phyloP scores from a whole-genome alignment of 148 eudicot species.

The Amaranthus hypochondriacus region DNA sequence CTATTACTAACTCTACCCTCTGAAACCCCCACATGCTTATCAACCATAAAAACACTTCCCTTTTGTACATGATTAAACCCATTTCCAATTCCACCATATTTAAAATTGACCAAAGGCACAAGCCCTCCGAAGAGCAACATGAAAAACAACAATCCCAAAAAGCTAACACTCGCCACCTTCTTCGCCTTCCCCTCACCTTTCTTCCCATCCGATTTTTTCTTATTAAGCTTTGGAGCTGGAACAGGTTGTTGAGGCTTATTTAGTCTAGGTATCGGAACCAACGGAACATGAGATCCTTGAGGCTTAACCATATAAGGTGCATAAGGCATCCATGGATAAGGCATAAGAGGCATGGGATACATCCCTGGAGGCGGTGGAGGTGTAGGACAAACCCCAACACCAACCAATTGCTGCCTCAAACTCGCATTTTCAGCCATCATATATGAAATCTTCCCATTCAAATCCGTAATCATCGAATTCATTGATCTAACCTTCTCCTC shows the following conservation, averaged over 20 bases:
- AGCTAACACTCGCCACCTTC: conserved; percentile 91
- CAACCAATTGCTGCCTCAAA: conserved; percentile 57
- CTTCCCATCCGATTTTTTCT: conserved; percentile 51
- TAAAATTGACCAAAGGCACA: conserved; percentile 67
- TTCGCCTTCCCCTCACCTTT: conserved; percentile 62
- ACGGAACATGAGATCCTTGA: conserved; percentile 76
- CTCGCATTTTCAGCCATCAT: conserved; percentile 70
- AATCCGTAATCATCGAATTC: conserved; percentile 78
- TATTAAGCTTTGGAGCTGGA: conserved; percentile 39
- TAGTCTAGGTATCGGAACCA: conserved; percentile 83
- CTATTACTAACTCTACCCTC: conserved; percentile 22
- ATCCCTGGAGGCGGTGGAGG: conserved; percentile 40
- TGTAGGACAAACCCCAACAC: conserved; percentile 29
- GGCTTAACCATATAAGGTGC: conserved; percentile 68
- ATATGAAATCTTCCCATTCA: conserved; percentile 59
- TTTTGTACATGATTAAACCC: conserved; percentile 34
- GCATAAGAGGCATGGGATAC: conserved; percentile 67
- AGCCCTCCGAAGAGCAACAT: conserved; percentile 75
- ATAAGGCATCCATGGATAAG: conserved; percentile 81
- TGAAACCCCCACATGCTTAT: conserved; percentile 27
- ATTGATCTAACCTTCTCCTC: conserved; percentile 86
- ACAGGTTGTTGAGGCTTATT: conserved; percentile 49
- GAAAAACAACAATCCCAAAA: conserved; percentile 72
- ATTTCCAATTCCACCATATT: conserved; percentile 41
- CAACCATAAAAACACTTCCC: conserved; percentile 55